These are phyloP conservation scores for Tetradesmus obliquus DNA, from an alignment of 139 green algal species.

Conservation along the genomic window DNA sequence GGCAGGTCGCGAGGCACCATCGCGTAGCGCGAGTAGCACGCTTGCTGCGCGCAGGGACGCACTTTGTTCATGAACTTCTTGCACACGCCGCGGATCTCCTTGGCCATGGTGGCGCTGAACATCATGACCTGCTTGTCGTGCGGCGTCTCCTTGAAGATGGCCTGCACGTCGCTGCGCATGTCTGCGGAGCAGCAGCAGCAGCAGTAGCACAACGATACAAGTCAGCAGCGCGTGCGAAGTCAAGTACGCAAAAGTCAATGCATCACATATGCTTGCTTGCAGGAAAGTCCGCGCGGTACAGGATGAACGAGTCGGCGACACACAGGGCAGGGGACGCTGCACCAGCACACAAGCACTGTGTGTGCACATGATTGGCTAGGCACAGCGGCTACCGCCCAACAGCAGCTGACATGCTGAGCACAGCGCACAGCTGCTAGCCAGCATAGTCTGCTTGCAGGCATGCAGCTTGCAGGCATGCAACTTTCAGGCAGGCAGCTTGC, in stretches of 20 bases:
- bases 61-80: conserved; percentile 98
- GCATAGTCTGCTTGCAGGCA: neutral
- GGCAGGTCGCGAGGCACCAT: neutral
- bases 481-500: neutral
- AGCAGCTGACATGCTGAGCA: neutral
- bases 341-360: neutral
- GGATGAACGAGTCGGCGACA: neutral
- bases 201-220: neutral
- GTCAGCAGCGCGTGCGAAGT: neutral
- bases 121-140: conserved; percentile 99
- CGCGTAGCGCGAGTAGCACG: neutral
- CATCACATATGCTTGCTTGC: neutral
- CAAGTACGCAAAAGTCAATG: too few relatives aligned
- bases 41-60: conserved; percentile 7
- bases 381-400: neutral
- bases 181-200: conserved; percentile 68
- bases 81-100: conserved; percentile 94
- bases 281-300: neutral
- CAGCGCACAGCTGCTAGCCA: neutral
- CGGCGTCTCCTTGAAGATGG: conserved; percentile 99
- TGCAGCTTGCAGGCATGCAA: neutral
- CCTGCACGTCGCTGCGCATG: conserved; percentile 98
- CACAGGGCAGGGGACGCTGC: neutral
- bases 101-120: conserved; percentile 96
- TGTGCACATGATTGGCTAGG: neutral